Evolutionary conservation across 2,329 filamentous ascomycete species (phyloP), one percentile per base, ranked within the genome.

Genomic region (Aspergillus hortae): DNA sequence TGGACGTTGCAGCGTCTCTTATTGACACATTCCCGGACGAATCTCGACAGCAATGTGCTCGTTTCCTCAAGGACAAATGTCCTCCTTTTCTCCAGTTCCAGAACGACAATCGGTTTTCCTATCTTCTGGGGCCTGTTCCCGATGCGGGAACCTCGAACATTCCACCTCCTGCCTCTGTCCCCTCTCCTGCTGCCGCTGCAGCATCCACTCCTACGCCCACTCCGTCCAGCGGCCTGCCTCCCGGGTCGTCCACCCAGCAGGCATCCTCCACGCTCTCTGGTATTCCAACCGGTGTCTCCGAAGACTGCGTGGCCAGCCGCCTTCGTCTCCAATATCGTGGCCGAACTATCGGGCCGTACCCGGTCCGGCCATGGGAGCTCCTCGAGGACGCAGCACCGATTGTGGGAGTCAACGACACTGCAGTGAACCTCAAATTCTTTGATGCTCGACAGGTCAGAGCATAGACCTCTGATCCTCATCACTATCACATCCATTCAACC

Each of bases 11-110:
- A 10, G 69, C 74, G 9, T 69, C 70, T 10, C 62, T 77, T 4
- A 66, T 74, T 27, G 76, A 78, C 51, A 66, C 68, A 14, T 68
- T 77, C 48, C 67, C 72, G 14, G 73, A 77, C 36, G 74, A 77
- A 46, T 64, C 68, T 21, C 71, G 73, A 11, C 61, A 70, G 14
- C 69, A 75, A 46, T 75, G 74, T 49, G 66, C 65, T 11, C 69
- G 71, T 17, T 71, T 74, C 36, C 61, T 77, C 30, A 72, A 67
- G 48, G 76, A 77, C 38, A 70, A 68, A 52, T 74, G 68, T 33
- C 68, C 72, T 0, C 64, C 67, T 3, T 72, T 70, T 35, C 57
- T 64, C 30, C 63, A 71, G 33, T 63, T 68, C 10, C 70, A 73
- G 48, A 72, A 69, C 36, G 71, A 75, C 49, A 56, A 67, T 33